Conservation (phyloP, 352 stramenopile species). For the Sclerospora graminicola region DNA sequence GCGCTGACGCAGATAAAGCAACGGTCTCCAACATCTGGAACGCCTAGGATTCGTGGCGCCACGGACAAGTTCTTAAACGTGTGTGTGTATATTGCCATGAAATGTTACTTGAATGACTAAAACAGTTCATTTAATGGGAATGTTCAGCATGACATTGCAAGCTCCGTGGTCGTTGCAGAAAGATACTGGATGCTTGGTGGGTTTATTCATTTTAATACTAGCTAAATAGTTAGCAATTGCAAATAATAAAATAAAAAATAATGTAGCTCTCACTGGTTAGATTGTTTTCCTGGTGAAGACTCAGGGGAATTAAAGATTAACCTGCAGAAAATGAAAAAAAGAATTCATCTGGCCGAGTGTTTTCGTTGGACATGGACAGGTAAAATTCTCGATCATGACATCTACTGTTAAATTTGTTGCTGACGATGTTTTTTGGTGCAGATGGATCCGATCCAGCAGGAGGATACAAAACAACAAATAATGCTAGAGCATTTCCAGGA, state of each 20-base stretch:
- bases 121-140: background rate
- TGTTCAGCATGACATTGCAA: constrained; percentile 84
- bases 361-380: too few species aligned
- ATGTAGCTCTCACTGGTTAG: background rate
- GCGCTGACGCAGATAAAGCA: too few species aligned
- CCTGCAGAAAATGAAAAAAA: constrained; percentile 94
- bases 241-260: background rate
- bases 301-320: constrained; percentile 86
- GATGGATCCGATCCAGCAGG: constrained; percentile 86
- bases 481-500: too few species aligned
- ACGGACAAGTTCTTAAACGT: constrained; percentile 92
- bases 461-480: too few species aligned
- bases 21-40: too few species aligned
- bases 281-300: constrained; percentile 26
- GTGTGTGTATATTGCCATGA: constrained; percentile 2
- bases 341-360: constrained; percentile 91
- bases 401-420: constrained; percentile 30
- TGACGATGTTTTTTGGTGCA: constrained; percentile 7
- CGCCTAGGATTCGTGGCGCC: constrained; percentile 80
- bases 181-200: constrained; percentile 94
- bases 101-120: too few species aligned
- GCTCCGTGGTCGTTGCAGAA: constrained; percentile 88
- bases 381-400: too few species aligned
- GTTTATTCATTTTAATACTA: too few species aligned
- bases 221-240: background rate